These are phyloP conservation scores for Ceratocystis papillata DNA, from an alignment of 2,329 filamentous ascomycete species.

Conservation along the genomic window DNA sequence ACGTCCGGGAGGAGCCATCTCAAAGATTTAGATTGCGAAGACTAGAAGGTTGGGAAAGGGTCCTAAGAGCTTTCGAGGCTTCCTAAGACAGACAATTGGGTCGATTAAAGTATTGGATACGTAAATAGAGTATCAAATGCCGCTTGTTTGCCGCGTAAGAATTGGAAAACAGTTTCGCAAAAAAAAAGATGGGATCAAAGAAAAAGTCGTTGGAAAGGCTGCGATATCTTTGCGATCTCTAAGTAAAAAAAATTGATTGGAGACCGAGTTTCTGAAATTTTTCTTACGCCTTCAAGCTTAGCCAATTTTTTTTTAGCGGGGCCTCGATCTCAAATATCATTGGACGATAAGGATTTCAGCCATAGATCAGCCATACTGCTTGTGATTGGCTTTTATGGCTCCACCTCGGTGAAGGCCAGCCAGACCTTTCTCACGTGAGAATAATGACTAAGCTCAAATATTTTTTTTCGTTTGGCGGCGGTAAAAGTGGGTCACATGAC, in stretches of 20 bases:
- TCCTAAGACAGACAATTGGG: slow-evolving; percentile 17
- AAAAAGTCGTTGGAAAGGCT: slow-evolving; percentile 22
- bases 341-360: slow-evolving; percentile 24
- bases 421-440: slow-evolving; percentile 20
- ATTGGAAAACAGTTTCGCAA: slow-evolving; percentile 19
- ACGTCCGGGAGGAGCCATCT: slow-evolving; percentile 29
- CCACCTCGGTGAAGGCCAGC: slow-evolving; percentile 22
- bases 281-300: slow-evolving; percentile 24
- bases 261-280: slow-evolving; percentile 26
- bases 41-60: slow-evolving; percentile 26
- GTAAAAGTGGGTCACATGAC: slow-evolving; percentile 20
- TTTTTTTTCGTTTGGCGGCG: background rate
- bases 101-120: slow-evolving; percentile 17
- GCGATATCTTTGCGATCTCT: slow-evolving; percentile 24
- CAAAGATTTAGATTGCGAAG: slow-evolving; percentile 27
- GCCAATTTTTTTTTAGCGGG: slow-evolving; percentile 25
- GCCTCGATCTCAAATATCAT: slow-evolving; percentile 23
- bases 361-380: slow-evolving; percentile 17
- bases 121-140: slow-evolving; percentile 6
- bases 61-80: slow-evolving; percentile 23
- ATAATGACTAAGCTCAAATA: slow-evolving; percentile 1
- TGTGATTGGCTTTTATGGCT: slow-evolving; percentile 17
- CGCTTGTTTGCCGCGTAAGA: slow-evolving; percentile 15
- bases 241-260: slow-evolving; percentile 24
- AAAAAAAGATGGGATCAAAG: slow-evolving; percentile 11